Evolutionary conservation across 1,139 yeast genomes (phyloP), one percentile per base, ranked within the genome.

Genomic region (Debaryomyces nepalensis): DNA sequence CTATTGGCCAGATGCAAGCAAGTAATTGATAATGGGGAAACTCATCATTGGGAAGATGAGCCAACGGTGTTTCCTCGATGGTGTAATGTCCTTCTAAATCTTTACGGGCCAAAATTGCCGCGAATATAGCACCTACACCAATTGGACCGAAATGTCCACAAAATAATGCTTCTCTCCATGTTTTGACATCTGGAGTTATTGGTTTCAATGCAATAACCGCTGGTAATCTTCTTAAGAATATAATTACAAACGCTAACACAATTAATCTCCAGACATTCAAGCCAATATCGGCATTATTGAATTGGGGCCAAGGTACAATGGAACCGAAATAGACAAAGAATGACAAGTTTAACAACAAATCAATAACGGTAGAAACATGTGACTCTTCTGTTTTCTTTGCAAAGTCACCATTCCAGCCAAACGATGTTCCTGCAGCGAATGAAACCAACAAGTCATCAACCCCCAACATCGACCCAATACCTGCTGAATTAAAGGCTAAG

Each of bases 111-210:
- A 91, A 70, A 45, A 93, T 85, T 10, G 91, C 83, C 15, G 96
- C 96, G 66, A 88, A 93, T 15, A 93, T 79, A 1, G 98, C 98
- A 50, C 98, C 98, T 8, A 93, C 99, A 42, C 99, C 99, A 59
- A 93, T 89, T 7, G 99, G 99, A 35, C 99, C 99, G 63, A 93
- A 93, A 68, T 93, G 98, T 16, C 98, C 98, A 63, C 96, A 91
- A 58, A 93, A 90, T 5, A 93, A 59, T 0, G 97, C 97, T 59
- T 93, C 98, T 64, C 96, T 80, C 97, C 98, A 91, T 26, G 93
- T 82, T 54, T 88, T 82, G 33, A 93, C 81, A 62, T 91, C 98
- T 0, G 98, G 97, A n/a, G 88, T 85, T 11, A 91, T 60, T 0
- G 91, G 89, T 57, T 88, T 88, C 43, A 88, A 68, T 1, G 81